These are phyloP conservation scores for Lolium perenne DNA, from an alignment of 176 grass and related monocot genomes.

Conservation along the genomic window DNA sequence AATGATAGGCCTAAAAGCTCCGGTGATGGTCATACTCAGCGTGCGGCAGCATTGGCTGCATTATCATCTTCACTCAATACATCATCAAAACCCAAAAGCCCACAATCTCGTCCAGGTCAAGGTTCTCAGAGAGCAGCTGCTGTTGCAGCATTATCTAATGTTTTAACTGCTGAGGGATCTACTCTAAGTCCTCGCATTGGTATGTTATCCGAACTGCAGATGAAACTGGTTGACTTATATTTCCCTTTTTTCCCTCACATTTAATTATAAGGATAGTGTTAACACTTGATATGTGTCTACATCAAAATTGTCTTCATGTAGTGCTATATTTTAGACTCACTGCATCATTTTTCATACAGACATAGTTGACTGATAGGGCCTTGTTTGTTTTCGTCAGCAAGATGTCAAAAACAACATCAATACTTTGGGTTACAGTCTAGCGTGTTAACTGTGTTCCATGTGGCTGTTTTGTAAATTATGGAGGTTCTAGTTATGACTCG, in stretches of 20 bases:
- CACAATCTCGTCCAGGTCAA: slow-evolving; percentile 59
- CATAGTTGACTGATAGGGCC: background rate
- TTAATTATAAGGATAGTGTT: background rate
- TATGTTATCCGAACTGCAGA: slow-evolving; percentile 49
- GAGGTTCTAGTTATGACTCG: background rate
- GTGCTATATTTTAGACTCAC: background rate
- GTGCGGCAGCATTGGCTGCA: slow-evolving; percentile 85
- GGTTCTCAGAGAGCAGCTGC: slow-evolving; percentile 94
- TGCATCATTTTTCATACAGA: background rate
- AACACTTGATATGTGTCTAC: background rate
- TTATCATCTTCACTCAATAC: slow-evolving; percentile 71
- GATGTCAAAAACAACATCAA: background rate
- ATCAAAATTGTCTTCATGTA: slow-evolving; percentile 24
- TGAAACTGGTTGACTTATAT: slow-evolving; percentile 29
- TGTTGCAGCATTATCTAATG: slow-evolving; percentile 81
- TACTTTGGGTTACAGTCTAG: background rate
- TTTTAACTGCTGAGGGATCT: slow-evolving; percentile 74
- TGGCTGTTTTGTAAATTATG: slow-evolving; percentile 24
- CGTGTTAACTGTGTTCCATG: background rate
- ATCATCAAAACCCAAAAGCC: slow-evolving; percentile 63
- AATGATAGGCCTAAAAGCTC: slow-evolving; percentile 53
- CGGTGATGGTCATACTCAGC: slow-evolving; percentile 71
- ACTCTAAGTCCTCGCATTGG: slow-evolving; percentile 51
- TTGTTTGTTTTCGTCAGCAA: slow-evolving; percentile 22
- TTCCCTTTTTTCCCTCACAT: slow-evolving; percentile 19